phyloP scores from a whole-genome alignment of 306 rosid genomes.

The Cicer judaicum region DNA sequence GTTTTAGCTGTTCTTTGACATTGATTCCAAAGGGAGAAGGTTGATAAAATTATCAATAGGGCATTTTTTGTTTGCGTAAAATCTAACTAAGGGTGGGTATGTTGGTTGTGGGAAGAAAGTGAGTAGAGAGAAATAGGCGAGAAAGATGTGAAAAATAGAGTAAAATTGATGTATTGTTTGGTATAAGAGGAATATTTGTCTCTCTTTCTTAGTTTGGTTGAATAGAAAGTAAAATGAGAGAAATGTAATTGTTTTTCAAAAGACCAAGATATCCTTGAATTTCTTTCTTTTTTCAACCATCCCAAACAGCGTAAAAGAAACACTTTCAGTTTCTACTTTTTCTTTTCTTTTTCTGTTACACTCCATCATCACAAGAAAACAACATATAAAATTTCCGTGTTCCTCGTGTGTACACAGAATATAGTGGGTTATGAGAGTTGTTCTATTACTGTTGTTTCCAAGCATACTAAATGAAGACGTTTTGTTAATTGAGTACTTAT shows the following conservation, averaged over 20 bases:
- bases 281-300: no score
- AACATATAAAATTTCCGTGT: neutral
- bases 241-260: no score
- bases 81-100: neutral
- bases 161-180: no score
- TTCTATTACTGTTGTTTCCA: neutral
- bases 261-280: no score
- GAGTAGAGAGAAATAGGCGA: no score
- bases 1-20: conserved; percentile 18
- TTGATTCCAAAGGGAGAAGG: neutral
- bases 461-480: neutral
- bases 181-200: no score
- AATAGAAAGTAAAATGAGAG: no score
- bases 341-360: neutral
- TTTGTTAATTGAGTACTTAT: neutral
- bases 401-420: neutral
- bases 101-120: no score
- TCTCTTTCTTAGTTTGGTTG: no score
- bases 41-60: conserved; percentile 17
- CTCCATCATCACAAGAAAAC: neutral
- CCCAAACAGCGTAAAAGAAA: neutral
- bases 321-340: neutral
- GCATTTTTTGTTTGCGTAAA: neutral
- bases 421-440: no score
- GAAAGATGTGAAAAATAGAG: no score